Evolutionary conservation across 2,329 filamentous ascomycete species (phyloP).

Genomic region (Clonostachys rosea): DNA sequence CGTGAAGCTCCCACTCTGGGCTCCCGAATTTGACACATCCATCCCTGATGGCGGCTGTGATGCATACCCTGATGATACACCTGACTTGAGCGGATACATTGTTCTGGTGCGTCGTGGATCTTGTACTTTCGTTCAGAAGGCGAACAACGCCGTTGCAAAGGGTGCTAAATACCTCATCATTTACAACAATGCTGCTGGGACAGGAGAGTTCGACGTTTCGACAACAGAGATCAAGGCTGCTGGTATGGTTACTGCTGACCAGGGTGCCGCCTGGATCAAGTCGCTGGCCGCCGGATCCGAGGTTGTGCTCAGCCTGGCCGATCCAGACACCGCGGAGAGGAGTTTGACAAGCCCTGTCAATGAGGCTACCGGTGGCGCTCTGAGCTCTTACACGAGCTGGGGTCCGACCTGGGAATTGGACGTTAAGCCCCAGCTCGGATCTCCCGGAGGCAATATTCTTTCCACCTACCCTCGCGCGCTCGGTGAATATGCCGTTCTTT

Average conservation of each 20-base stretch:
- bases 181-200: constrained; percentile 44
- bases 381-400: constrained; percentile 52
- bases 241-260: constrained; percentile 32
- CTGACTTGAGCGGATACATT: constrained; percentile 51
- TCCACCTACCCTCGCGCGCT: constrained; percentile 46
- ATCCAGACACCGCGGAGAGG: constrained; percentile 25
- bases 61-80: constrained; percentile 44
- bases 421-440: constrained; percentile 50
- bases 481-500: constrained; percentile 46
- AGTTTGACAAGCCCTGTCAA: constrained; percentile 30
- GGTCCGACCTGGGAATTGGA: constrained; percentile 56
- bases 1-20: constrained; percentile 43
- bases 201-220: constrained; percentile 13
- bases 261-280: constrained; percentile 37
- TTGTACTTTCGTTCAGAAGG: constrained; percentile 52
- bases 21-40: constrained; percentile 42
- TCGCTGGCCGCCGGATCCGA: constrained; percentile 34
- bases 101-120: constrained; percentile 56
- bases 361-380: constrained; percentile 40
- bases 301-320: constrained; percentile 37
- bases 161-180: constrained; percentile 58
- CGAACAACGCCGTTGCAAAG: constrained; percentile 41
- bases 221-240: constrained; percentile 24
- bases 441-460: constrained; percentile 52
- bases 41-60: constrained; percentile 45